Evolutionary conservation across 352 stramenopile species (phyloP), one percentile per base, ranked within the genome.

Genomic region (Phytophthora fragariae): DNA sequence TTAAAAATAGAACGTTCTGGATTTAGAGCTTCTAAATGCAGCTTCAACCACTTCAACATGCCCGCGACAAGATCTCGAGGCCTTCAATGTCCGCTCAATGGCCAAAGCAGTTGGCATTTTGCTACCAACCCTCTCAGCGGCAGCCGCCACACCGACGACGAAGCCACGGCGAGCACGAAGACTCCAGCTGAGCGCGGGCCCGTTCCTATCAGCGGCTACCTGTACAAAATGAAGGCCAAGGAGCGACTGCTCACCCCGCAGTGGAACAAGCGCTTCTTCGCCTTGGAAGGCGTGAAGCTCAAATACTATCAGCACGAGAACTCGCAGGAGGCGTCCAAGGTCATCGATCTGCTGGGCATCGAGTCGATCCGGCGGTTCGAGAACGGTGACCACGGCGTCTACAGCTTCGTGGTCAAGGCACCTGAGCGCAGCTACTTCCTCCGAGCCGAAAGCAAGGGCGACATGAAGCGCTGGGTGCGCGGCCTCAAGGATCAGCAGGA

Each of bases 381-480:
- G 62, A 93, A 93, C 52, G 87, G 88, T 39, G 88, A 95, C 66
- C 90, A 94, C 61, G 89, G 89, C 35, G 84, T 92, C 27, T 95
- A 56, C 60, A 91, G 87, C 65, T 95, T 95, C 41, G 85, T 95
- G 11, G 65, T 95, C 72, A 94, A 97, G 74, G 91, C 84, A 4
- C 83, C 84, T 0, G 76, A 88, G 29, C 84, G 90, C 11, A 93
- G 81, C 68, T 96, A 93, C 70, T 95, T 96, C 52, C 57, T 96
- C 35, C 85, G 89, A 7, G 83, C 90, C 29, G 88, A 95, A 49
- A 88, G 76, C 65, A 94, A 97, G 62, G 88, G 88, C 49, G 90
- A 97, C 77, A 94, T 97, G 87, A 97, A 95, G 73, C 87, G 88
- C 12, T 97, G 88, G 88, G 90, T 95, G 27, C 86, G 89, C 19